Conservation (phyloP, 2,329 filamentous ascomycete genomes). For the Fusarium oligoseptatum region DNA sequence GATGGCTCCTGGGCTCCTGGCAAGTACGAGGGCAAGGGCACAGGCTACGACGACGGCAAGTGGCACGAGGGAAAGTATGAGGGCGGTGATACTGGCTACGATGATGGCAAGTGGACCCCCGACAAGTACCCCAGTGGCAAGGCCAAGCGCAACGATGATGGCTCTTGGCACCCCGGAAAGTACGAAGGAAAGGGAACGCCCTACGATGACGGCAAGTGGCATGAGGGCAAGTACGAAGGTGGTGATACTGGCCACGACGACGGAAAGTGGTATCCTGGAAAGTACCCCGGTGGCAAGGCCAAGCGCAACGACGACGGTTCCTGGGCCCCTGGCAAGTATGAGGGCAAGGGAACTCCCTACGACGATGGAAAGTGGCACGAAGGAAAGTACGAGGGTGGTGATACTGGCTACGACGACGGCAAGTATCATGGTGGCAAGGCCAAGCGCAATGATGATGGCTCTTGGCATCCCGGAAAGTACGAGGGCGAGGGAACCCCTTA, state of each 20-base stretch:
- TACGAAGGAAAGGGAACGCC: constrained; percentile 27
- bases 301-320: constrained; percentile 4
- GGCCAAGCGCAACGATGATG: constrained; percentile 18
- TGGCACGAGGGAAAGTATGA: constrained; percentile 21
- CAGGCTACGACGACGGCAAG: constrained; percentile 12
- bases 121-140: constrained; percentile 14
- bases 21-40: constrained; percentile 16
- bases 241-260: constrained; percentile 1
- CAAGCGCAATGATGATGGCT: constrained; percentile 21
- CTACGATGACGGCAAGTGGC: constrained; percentile 16
- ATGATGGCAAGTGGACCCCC: constrained; percentile 20
- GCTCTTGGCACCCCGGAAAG: constrained; percentile 22
- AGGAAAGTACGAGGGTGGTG: constrained; percentile 18
- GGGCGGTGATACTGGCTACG: not conserved
- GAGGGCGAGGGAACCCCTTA: constrained; percentile 16
- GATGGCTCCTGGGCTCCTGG: constrained; percentile 30
- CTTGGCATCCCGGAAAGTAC: constrained; percentile 30
- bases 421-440: not conserved
- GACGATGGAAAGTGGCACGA: constrained; percentile 8
- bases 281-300: not conserved
- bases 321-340: not conserved
- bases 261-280: constrained; percentile 13
- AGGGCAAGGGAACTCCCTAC: not conserved
- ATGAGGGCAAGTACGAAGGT: constrained; percentile 8
- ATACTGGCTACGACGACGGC: constrained; percentile 8